Conservation (phyloP, 2,329 filamentous ascomycete genomes). For the Aspergillus neotritici region DNA sequence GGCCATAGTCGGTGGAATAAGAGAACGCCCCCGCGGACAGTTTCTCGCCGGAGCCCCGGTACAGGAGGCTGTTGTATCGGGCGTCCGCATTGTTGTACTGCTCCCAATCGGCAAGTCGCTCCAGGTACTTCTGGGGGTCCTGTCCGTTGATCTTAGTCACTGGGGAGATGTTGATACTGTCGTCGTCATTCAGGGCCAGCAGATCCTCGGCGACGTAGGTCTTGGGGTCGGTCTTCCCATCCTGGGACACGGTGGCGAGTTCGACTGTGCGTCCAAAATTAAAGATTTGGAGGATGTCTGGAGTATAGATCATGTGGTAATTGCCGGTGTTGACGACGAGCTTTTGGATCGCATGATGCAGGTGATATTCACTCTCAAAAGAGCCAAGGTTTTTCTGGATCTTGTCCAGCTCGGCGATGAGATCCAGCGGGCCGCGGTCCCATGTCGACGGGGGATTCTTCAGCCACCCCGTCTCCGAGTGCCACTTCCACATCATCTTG, state of each 20-base stretch:
- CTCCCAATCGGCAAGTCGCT: constrained; percentile 14
- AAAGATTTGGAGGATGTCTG: constrained; percentile 9
- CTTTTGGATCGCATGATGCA: constrained; percentile 7
- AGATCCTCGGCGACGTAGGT: constrained; percentile 13
- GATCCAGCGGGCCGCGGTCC: constrained; percentile 6
- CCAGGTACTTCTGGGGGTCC: constrained; percentile 23
- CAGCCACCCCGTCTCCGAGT: constrained; percentile 20
- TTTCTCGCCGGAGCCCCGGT: not conserved
- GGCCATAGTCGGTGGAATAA: constrained; percentile 4
- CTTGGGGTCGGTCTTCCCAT: constrained; percentile 1
- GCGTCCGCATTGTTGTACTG: constrained; percentile 27
- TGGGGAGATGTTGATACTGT: constrained; percentile 16
- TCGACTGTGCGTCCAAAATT: constrained; percentile 1
- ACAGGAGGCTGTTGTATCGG: constrained; percentile 29
- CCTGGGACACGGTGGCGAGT: constrained; percentile 6
- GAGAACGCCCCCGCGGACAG: constrained; percentile 2
- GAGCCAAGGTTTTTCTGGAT: constrained; percentile 6
- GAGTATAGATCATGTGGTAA: constrained; percentile 6
- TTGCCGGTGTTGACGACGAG: constrained; percentile 7
- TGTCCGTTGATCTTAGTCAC: constrained; percentile 27
- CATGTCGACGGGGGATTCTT: constrained; percentile 8
- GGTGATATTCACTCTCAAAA: constrained; percentile 9
- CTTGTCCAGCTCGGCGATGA: constrained; percentile 8
- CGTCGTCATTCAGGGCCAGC: constrained; percentile 2
- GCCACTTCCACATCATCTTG: constrained; percentile 16